Conservation (phyloP, 2,329 filamentous ascomycete genomes). For the Penicillium sp. region DNA sequence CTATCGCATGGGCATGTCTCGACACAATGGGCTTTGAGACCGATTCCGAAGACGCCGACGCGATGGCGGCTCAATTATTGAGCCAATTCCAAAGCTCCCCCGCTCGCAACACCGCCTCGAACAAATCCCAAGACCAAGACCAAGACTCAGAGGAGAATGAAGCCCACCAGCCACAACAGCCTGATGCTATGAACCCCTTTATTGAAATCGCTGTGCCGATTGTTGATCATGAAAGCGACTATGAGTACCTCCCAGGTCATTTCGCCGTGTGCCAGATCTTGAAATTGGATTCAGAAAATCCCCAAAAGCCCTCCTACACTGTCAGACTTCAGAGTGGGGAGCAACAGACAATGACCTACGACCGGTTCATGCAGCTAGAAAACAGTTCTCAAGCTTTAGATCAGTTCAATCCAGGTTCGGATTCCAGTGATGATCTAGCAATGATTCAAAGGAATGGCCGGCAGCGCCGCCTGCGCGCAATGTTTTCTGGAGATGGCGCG, state of each 20-base stretch:
- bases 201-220: constrained; percentile 34
- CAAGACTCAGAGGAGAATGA: background rate
- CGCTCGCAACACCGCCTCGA: background rate
- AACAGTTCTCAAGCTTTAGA: constrained; percentile 26
- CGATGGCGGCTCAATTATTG: constrained; percentile 7
- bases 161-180: background rate
- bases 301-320: constrained; percentile 27
- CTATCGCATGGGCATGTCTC: background rate
- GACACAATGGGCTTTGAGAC: background rate
- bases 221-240: constrained; percentile 33
- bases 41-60: constrained; percentile 5
- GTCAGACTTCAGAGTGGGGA: constrained; percentile 41
- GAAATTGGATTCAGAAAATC: constrained; percentile 23
- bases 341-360: constrained; percentile 26
- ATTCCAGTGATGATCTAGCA: constrained; percentile 12
- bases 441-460: background rate
- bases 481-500: constrained; percentile 7
- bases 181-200: background rate
- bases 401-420: constrained; percentile 12
- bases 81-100: constrained; percentile 5
- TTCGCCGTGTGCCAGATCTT: constrained; percentile 35
- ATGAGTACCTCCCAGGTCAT: constrained; percentile 42
- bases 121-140: background rate
- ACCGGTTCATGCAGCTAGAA: constrained; percentile 27
- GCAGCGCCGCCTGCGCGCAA: background rate